Conservation (phyloP, 768 basidiomycete species). For the Suillus alpinus region DNA sequence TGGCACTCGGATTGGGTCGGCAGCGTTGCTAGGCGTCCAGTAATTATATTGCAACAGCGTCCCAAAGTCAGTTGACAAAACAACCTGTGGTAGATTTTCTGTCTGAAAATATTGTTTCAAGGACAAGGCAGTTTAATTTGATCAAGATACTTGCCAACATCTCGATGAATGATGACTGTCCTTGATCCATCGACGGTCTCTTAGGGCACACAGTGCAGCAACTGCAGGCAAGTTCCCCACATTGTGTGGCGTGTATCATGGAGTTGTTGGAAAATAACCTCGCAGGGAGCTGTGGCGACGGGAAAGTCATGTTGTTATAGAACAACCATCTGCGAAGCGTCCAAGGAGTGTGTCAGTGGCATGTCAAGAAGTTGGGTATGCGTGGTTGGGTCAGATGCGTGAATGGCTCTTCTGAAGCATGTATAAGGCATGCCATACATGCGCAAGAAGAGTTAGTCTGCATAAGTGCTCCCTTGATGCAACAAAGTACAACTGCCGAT, state of each 20-base stretch:
- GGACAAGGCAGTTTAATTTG: conserved; percentile 90
- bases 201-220: conserved; percentile 40
- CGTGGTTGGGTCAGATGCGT: neutral
- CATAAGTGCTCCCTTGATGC: neutral
- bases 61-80: conserved; percentile 53
- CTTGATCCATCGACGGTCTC: conserved; percentile 65
- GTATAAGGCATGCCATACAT: neutral
- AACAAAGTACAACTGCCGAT: neutral
- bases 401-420: neutral
- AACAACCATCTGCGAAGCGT: conserved; percentile 90
- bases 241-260: conserved; percentile 97
- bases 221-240: conserved; percentile 80
- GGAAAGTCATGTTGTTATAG: conserved; percentile 93
- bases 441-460: neutral
- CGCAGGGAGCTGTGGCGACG: conserved; percentile 95
- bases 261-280: conserved; percentile 95
- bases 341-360: conserved; percentile 96
- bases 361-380: conserved; percentile 74
- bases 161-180: conserved; percentile 75
- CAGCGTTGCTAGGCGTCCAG: conserved; percentile 99
- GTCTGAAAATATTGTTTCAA: conserved; percentile 14
- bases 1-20: conserved; percentile 95
- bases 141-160: conserved; percentile 76
- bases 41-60: conserved; percentile 93
- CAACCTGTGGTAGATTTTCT: neutral